Evolutionary conservation across 2,329 filamentous ascomycete genomes (phyloP).

Genomic region (Dothistroma pini): DNA sequence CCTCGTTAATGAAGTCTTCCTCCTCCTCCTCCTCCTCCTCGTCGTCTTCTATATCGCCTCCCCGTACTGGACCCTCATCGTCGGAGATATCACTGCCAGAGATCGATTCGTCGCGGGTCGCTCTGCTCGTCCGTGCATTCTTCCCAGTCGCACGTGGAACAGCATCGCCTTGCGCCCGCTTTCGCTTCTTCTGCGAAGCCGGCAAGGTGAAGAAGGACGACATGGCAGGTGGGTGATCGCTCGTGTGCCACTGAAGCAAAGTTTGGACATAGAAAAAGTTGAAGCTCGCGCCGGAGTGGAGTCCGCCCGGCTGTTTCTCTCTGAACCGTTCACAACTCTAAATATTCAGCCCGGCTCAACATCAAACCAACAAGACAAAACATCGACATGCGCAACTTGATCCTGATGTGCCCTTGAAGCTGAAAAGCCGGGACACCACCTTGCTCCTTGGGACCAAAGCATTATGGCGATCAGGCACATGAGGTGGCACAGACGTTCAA

Average conservation of each 20-base stretch:
- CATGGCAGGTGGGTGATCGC: slow-evolving; percentile 50
- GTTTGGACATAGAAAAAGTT: neutral
- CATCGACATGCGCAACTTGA: neutral
- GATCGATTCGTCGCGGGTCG: slow-evolving; percentile 70
- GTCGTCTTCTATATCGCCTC: slow-evolving; percentile 35
- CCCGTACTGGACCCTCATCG: slow-evolving; percentile 46
- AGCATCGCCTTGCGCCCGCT: slow-evolving; percentile 59
- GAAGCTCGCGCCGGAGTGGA: neutral
- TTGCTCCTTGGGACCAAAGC: neutral
- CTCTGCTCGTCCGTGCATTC: slow-evolving; percentile 45
- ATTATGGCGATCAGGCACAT: neutral
- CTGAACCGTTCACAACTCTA: too few species aligned
- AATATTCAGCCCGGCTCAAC: neutral
- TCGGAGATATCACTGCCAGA: slow-evolving; percentile 77
- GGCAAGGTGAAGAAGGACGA: slow-evolving; percentile 95
- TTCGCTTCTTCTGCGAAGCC: slow-evolving; percentile 84
- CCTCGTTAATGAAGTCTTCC: slow-evolving; percentile 80
- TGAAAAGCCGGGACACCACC: neutral
- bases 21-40: slow-evolving; percentile 57
- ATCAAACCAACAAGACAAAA: neutral
- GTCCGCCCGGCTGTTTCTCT: neutral
- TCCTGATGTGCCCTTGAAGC: too few species aligned
- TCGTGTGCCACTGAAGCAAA: slow-evolving; percentile 1
- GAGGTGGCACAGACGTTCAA: neutral
- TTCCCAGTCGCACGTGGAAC: slow-evolving; percentile 47